Conservation (phyloP, 768 basidiomycete genomes). For the Hygrophorus pudorinus region DNA sequence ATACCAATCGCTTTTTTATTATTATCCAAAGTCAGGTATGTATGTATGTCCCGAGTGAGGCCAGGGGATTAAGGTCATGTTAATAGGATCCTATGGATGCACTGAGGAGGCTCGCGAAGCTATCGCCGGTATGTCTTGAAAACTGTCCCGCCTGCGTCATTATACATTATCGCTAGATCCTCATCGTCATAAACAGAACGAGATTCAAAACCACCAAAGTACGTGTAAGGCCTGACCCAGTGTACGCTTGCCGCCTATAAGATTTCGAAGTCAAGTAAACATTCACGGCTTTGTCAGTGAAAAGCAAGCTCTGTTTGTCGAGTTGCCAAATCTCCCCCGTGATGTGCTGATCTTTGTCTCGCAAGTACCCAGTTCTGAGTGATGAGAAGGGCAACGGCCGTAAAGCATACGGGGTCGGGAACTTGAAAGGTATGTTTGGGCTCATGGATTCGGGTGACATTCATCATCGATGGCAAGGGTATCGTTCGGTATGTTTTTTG, state of each 20-base stretch:
- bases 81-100: conserved; percentile 63
- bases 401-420: conserved; percentile 57
- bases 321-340: conserved; percentile 13
- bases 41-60: background rate
- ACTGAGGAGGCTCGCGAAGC: conserved; percentile 79
- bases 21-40: background rate
- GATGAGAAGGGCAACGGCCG: conserved; percentile 54
- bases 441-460: conserved; percentile 58
- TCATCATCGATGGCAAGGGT: conserved; percentile 67
- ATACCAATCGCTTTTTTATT: background rate
- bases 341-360: background rate
- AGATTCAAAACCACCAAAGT: conserved; percentile 58
- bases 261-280: too few relatives aligned
- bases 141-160: conserved; percentile 2
- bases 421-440: conserved; percentile 60
- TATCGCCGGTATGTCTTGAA: conserved; percentile 38
- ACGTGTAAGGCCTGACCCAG: conserved; percentile 61
- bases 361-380: conserved; percentile 73
- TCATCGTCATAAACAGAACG: conserved; percentile 34
- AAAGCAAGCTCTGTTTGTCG: conserved; percentile 67
- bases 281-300: conserved; percentile 12
- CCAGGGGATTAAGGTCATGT: background rate
- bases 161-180: too few relatives aligned
- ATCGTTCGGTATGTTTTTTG: conserved; percentile 41
- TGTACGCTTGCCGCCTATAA: conserved; percentile 14